Evolutionary conservation across 2,329 filamentous ascomycete genomes (phyloP).

Genomic region (Colletotrichum graminicola): DNA sequence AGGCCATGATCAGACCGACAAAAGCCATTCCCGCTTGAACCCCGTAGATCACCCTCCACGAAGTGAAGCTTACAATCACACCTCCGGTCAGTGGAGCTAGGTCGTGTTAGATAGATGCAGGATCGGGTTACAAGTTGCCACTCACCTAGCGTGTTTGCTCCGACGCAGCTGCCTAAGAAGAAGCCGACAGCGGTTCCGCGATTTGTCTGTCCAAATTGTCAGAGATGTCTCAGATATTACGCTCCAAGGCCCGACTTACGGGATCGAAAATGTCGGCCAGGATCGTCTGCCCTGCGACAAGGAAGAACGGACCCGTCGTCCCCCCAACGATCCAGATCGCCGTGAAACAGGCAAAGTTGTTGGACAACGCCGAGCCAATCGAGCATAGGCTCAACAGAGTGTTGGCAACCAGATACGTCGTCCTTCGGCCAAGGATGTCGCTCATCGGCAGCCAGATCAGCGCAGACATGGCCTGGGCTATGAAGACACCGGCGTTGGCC

Average conservation of each 20-base stretch:
- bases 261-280: slow-evolving; percentile 43
- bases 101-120: background rate
- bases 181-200: slow-evolving; percentile 40
- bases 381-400: slow-evolving; percentile 76
- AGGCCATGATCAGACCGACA: slow-evolving; percentile 64
- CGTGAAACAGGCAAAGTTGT: slow-evolving; percentile 74
- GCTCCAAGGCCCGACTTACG: background rate
- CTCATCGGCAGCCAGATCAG: slow-evolving; percentile 80
- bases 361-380: slow-evolving; percentile 78
- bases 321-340: slow-evolving; percentile 41
- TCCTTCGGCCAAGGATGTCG: slow-evolving; percentile 46
- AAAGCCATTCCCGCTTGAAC: slow-evolving; percentile 74
- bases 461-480: slow-evolving; percentile 79
- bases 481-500: slow-evolving; percentile 80
- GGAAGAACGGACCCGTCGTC: slow-evolving; percentile 39
- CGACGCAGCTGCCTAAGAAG: slow-evolving; percentile 42
- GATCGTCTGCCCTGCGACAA: slow-evolving; percentile 40
- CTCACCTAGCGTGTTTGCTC: slow-evolving; percentile 38
- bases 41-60: slow-evolving; percentile 80
- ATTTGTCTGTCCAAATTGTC: slow-evolving; percentile 24
- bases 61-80: slow-evolving; percentile 75
- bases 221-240: background rate
- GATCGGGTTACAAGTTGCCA: too few relatives aligned
- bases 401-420: slow-evolving; percentile 63
- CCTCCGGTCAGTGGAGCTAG: slow-evolving; percentile 58